These are phyloP conservation scores for Cryptococcus sp. DNA, from an alignment of 1,284 basidiomycete species.

Conservation along the genomic window DNA sequence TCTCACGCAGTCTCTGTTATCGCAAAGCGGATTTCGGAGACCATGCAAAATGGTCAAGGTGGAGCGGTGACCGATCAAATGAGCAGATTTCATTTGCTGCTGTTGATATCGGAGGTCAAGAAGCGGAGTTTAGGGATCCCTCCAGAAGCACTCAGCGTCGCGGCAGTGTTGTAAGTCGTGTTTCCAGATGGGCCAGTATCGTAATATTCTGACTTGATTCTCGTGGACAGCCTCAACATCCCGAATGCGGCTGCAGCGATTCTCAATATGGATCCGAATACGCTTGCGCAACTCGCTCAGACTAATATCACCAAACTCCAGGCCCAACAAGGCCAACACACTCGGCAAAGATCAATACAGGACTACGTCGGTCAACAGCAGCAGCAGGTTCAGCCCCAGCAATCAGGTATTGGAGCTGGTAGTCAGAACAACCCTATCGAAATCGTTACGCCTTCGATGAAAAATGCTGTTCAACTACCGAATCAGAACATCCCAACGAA, in stretches of 20 bases:
- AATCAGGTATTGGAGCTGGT: conserved; percentile 7
- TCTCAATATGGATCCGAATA: conserved; percentile 10
- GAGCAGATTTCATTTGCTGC: conserved; percentile 16
- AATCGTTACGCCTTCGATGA: conserved; percentile 19
- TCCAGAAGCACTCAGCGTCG: conserved; percentile 16
- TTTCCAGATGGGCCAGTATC: background rate
- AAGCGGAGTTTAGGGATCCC: conserved; percentile 14
- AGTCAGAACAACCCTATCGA: conserved; percentile 22
- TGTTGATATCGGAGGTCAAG: conserved; percentile 17
- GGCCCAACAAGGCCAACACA: background rate
- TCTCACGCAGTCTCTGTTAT: conserved; percentile 5
- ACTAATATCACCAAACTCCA: conserved; percentile 6
- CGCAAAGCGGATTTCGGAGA: conserved; percentile 7
- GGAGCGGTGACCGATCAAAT: conserved; percentile 7
- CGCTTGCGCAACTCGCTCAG: conserved; percentile 10
- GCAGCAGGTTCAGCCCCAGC: conserved; percentile 4
- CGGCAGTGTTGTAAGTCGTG: conserved; percentile 12
- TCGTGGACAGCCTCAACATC: conserved; percentile 3
- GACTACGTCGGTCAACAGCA: background rate
- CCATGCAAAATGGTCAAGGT: conserved; percentile 2
- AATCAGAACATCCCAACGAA: conserved; percentile 3
- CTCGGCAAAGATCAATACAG: too few relatives aligned
- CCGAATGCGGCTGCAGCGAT: conserved; percentile 10
- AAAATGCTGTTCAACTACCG: conserved; percentile 9
- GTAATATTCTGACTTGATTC: background rate